Base-by-base conservation (phyloP, 2,329 filamentous ascomycete genomes). In the Chrysoporthe austroafricana region DNA sequence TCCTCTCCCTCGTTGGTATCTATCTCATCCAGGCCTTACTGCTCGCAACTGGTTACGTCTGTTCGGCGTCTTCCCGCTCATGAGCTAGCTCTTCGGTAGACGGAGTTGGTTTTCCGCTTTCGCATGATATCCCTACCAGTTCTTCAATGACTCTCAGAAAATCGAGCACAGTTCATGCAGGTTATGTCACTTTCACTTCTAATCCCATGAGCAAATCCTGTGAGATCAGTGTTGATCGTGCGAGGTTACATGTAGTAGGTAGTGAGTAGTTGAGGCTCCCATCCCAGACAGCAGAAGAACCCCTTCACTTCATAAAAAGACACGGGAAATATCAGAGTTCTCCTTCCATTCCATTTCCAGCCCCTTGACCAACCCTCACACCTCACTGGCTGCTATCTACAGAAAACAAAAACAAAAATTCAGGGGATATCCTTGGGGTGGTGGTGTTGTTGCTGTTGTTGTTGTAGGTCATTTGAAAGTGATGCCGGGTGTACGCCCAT, bases 341-440 rank as follows among this genome's bases (percentile, higher is more conserved):
- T 64, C 50, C 68, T 63, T 57, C 16, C 42, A 43, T 59, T 67
- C 50, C 62, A 44, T 64, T 56, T 56, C 63, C 44, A 60, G 63
- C n/a, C 1, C 44, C 36, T 26, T 56, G 26, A 18, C 52, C 43
- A 50, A 39, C 34, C 42, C 39, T 44, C 63, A 52, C 48, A 16
- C 16, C 54, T 34, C 56, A 34, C 61, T 66, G 32, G 52, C 68
- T 50, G 66, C 70, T 74, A 74, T 73, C 73, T 74, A 74, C 73
- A 74, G 71, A 74, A 72, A 73, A 68, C 50, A 50, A 68, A 69
- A 70, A 66, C 32, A 62, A 63, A 67, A 66, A 66, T 69, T 69
- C 63, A 68, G 64, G 72, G 72, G 72, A 74, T 74, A 73, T 73
- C 72, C 72, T 74, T 72, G 72, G 71, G 66, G 70, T 70, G 57